Evolutionary conservation across 129 eudicot species (phyloP).

Genomic region (Heracleum sosnowskyi): DNA sequence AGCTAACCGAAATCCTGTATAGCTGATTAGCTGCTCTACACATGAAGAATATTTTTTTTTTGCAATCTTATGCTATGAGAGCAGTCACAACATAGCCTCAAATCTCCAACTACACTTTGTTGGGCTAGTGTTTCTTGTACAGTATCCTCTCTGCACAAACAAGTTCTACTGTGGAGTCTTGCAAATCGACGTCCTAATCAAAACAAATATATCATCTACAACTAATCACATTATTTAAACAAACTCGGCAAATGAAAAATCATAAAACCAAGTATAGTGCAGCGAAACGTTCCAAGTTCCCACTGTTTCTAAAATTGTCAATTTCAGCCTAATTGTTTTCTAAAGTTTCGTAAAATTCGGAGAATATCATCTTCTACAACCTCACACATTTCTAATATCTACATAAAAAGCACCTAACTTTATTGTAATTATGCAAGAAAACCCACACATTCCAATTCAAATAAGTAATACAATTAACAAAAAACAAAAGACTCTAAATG

Average conservation of each 20-base stretch:
- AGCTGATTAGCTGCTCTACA: not conserved
- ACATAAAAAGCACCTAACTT: not conserved
- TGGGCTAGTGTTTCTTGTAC: not conserved
- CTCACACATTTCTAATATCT: not conserved
- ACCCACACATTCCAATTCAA: conserved; percentile 1
- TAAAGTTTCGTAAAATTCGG: no score
- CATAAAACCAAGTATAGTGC: not conserved
- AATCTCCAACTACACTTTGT: not conserved
- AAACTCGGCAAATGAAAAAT: not conserved
- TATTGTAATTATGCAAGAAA: not conserved
- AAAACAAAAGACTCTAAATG: not conserved
- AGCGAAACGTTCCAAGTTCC: not conserved
- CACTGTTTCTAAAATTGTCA: not conserved
- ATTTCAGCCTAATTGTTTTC: not conserved
- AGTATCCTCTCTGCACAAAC: not conserved
- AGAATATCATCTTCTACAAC: not conserved
- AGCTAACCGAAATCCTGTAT: not conserved
- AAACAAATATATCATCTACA: not conserved
- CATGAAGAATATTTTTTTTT: not conserved
- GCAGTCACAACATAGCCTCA: not conserved
- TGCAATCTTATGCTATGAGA: not conserved
- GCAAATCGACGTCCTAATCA: not conserved
- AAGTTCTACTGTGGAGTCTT: not conserved
- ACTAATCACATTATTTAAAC: not conserved
- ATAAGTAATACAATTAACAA: not conserved